Percentiles rank a stretch among this genome's conserved stretches.
These are phyloP conservation scores for Tylopilus vinaceipallidus DNA, from an alignment of 768 basidiomycete genomes.

Conservation along the genomic window DNA sequence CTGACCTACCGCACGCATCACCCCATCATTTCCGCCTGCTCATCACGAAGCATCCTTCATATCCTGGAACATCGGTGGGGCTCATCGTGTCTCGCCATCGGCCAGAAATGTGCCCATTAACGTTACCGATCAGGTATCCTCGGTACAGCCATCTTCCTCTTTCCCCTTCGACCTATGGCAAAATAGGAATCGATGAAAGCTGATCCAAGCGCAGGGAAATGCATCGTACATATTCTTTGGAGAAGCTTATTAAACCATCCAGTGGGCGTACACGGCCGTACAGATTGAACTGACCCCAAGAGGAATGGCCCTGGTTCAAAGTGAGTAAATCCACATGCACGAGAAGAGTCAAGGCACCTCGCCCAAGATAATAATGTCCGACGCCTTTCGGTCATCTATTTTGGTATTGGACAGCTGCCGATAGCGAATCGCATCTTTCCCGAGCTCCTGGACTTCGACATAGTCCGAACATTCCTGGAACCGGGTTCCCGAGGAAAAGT, in stretches of 20 bases:
- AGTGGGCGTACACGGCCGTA: constrained; percentile 76
- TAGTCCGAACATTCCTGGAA: constrained; percentile 49
- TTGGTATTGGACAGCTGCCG: constrained; percentile 21
- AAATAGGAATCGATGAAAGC: neutral
- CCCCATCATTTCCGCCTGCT: constrained; percentile 50
- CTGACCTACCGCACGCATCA: neutral
- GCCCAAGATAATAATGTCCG: constrained; percentile 69
- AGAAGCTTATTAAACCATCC: constrained; percentile 77
- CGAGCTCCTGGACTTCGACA: constrained; percentile 47
- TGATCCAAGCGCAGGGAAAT: neutral
- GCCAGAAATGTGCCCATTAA: constrained; percentile 71
- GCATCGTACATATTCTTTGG: constrained; percentile 76
- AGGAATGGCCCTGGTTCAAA: constrained; percentile 73
- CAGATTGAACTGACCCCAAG: constrained; percentile 86
- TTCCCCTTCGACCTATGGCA: constrained; percentile 56
- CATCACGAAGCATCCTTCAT: constrained; percentile 87
- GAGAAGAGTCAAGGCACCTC: constrained; percentile 46
- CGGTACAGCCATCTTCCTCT: constrained; percentile 86
- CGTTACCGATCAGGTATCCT: constrained; percentile 73
- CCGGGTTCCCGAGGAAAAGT: constrained; percentile 53
- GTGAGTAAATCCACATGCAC: constrained; percentile 4
- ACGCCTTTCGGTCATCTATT: constrained; percentile 30
- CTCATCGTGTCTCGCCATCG: constrained; percentile 87
- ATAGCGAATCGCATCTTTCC: constrained; percentile 32
- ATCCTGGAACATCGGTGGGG: constrained; percentile 58